Base-by-base conservation (phyloP, 2,329 filamentous ascomycete genomes). In the Penicillium palitans region DNA sequence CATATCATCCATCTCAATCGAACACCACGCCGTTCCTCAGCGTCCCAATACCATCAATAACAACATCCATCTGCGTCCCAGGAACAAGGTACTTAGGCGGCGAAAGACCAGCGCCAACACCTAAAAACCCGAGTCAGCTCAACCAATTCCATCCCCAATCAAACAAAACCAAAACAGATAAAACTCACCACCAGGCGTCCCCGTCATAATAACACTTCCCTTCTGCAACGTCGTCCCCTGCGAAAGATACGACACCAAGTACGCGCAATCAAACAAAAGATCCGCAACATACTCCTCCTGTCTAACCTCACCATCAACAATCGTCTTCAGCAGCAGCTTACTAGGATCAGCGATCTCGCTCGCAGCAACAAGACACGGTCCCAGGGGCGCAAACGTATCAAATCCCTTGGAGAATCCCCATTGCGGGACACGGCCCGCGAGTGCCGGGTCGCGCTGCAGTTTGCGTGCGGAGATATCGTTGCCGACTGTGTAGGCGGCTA, bases 341-440 rank as follows among this genome's bases (percentile, higher is more conserved):
- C 66, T 68, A 0, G 81, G 81, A 52, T 82, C 78, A 0, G 70
- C 66, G 0, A 85, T 66, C 0, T 83, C 55, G 1, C 69, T 68
- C 0, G 72, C 69, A 1, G 72, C 71, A 0, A 85, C 80, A 0
- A 86, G 69, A 39, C 72, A 73, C 0, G 83, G 83, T 0, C 83
- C 83, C 0, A 86, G 56, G 0, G 83, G 84, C 0, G 81, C 80
- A 61, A 76, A 85, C 0, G 77, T 82, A 61, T 86, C 83, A 54
- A 86, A 86, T 0, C 82, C 80, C 62, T 86, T 85, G 17, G 76
- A 79, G 61, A 84, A 86, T 0, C 79, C 13, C 80, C 81, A 85
- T 65, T 86, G 84, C 0, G 82, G 83, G 0, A 85, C 80, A 0
- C 71, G 75, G 0, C 83, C 82, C 0, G 83, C 82, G 2, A 78